Base-by-base conservation (phyloP, 192 early-diverging fungal genomes). In the Backusella australiensis region DNA sequence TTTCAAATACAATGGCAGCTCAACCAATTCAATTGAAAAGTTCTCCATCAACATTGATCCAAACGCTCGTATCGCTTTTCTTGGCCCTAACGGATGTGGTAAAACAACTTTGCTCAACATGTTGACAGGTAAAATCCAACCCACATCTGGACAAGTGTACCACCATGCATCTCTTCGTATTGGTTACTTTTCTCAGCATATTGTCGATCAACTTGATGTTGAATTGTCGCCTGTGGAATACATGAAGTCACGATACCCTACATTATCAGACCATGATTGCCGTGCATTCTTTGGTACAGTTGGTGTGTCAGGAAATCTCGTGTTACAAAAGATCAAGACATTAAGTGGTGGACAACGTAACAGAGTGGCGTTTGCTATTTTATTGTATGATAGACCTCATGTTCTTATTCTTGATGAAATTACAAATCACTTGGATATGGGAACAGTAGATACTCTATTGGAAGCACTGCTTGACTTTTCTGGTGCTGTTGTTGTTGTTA, bases 371-470 rank as follows among this genome's bases (percentile, higher is more conserved):
- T 83, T 96, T 78, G 93, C 93, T 2, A 78, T 90, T 7, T 88
- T 91, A 79, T 83, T 91, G 65, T 85, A 87, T 41, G 85, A 86
- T 23, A 80, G 83, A 67, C 92, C 92, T 38, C 91, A 95, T 73
- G 73, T 95, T 67, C 81, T 94, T 21, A 74, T 94, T 53, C 84
- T 95, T 8, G 94, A 95, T 80, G 94, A 95, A 75, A 91, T 93
- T 71, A 96, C 95, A 7, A 98, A 95, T 75, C 96, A 94, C 75
- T 83, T 98, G 35, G 96, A 98, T 84, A 94, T 96, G 86, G 87
- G 89, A 41, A 94, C 95, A 3, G 93, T 95, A 68, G 88, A 93
- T 36, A 90, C 90, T 12, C 82, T 97, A 35, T 85, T 92, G 29
- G 86, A 91, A 0, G 90, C 91, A 0, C 77, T 98, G 71, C 86